Evolutionary conservation across 257 asterid genomes (phyloP).

Genomic region (Solanum tarijense): DNA sequence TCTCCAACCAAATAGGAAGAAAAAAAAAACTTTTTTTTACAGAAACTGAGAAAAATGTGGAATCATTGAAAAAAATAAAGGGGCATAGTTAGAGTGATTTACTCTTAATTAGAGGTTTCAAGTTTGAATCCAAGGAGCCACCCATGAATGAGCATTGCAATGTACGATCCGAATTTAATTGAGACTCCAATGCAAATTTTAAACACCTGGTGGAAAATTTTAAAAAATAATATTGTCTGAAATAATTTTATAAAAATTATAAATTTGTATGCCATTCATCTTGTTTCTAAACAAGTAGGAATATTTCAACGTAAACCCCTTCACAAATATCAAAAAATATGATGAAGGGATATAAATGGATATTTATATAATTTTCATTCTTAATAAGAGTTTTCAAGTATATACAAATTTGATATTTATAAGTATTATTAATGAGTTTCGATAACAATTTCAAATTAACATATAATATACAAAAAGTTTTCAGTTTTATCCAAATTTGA

Average conservation of each 20-base stretch:
- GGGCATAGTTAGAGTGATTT: background rate
- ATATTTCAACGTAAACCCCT: background rate
- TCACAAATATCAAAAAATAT: background rate
- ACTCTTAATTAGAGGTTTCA: no score
- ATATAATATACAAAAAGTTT: background rate
- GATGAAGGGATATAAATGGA: background rate
- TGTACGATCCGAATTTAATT: accelerated
- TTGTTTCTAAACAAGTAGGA: background rate
- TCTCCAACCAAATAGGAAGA: background rate
- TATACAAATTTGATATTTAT: background rate
- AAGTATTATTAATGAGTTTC: background rate
- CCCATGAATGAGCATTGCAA: accelerated
- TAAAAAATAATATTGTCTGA: no score
- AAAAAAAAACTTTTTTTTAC: background rate
- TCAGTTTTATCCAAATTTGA: background rate
- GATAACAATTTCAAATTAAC: background rate
- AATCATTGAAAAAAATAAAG: background rate
- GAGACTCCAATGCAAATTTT: accelerated
- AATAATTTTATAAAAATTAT: background rate
- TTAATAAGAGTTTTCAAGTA: background rate
- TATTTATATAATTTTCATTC: background rate
- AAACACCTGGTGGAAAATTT: no score
- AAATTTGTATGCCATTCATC: background rate
- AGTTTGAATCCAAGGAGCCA: background rate
- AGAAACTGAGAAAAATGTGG: background rate